Base-by-base conservation (phyloP, 495 filamentous ascomycete species). In the Podospora sp. region DNA sequence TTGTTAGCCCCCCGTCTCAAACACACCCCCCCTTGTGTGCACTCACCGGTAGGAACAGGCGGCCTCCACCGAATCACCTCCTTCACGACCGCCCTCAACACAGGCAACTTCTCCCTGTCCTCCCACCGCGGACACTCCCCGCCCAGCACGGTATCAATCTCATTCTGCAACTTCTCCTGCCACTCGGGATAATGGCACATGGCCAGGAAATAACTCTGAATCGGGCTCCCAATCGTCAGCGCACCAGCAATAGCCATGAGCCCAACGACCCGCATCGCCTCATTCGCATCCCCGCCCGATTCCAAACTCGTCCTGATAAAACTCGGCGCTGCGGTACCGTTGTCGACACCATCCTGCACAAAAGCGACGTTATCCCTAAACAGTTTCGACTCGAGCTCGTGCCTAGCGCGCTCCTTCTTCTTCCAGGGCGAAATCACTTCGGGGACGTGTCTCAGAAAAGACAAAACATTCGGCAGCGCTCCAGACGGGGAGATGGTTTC, bases 1-100 rank as follows among this genome's bases (percentile, higher is more conserved):
- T 16, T 9, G 6, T 61, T 61, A 50, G 33, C 52, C 16, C 21
- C 16, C 21, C 53, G 21, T 6, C 33, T 3, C 12, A 6, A 46
- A 2, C 52, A 1, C 11, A 22, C 22, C 0, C 16, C 9, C 36
- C 0, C 46, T 36, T 8, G 0, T 26, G 6, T 24, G 6, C 29
- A 68, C 73, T 20, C 67, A 82, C 82, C 82, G 61, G 81, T 78
- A 71, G 87, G 76, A 70, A 84, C 73, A 63, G 82, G 75, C 18
- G 87, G 87, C 14, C 85, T 75, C 88, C 88, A 89, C 58, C 88
- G 79, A 22, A 88, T 76, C 14, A 83, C 78, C 73, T 90, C 88
- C 72, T 87, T 85, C n/a, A 89, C 80, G 12, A 85, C 78, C 0
- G 88, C 86, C 36, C 86, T 76, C 61, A 89, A 67, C 63, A 81